phyloP scores from a whole-genome alignment of 768 basidiomycete species.

The Tulasnella sp. region DNA sequence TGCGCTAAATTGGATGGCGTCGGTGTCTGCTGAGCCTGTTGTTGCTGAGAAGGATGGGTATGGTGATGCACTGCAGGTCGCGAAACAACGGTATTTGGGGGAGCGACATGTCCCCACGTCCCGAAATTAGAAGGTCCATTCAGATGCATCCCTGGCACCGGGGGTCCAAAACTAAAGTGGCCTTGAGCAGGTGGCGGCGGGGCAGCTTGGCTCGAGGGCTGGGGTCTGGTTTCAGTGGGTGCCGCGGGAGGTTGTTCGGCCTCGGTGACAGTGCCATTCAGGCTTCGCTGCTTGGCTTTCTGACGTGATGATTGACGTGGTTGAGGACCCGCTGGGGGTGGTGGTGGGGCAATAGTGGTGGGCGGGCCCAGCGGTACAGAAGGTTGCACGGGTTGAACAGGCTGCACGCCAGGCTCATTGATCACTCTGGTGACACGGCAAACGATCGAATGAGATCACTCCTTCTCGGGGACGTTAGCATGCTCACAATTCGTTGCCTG shows the following conservation, averaged over 20 bases:
- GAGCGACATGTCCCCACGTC: background rate
- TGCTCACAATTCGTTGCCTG: constrained; percentile 58
- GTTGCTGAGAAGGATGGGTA: constrained; percentile 13
- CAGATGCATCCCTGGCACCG: background rate
- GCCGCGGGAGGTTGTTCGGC: background rate
- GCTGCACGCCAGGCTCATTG: background rate
- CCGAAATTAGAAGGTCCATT: too few relatives aligned
- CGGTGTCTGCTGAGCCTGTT: constrained; percentile 9
- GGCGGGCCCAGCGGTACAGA: too few relatives aligned
- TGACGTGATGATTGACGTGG: background rate
- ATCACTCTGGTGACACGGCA: background rate
- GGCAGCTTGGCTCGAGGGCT: constrained; percentile 4
- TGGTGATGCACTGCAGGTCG: constrained; percentile 18
- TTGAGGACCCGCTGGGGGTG: background rate
- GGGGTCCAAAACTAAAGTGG: constrained; percentile 10
- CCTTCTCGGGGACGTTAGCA: background rate
- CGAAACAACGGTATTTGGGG: constrained; percentile 6
- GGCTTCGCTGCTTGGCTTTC: background rate
- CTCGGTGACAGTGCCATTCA: background rate
- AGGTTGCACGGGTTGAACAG: background rate
- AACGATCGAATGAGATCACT: background rate
- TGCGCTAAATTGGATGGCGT: constrained; percentile 1
- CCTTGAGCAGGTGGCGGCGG: background rate
- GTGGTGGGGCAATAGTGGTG: too few relatives aligned
- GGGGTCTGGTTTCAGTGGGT: background rate